Evolutionary conservation across 83 land plant species (phyloP).

Genomic region (Larix sibirica): DNA sequence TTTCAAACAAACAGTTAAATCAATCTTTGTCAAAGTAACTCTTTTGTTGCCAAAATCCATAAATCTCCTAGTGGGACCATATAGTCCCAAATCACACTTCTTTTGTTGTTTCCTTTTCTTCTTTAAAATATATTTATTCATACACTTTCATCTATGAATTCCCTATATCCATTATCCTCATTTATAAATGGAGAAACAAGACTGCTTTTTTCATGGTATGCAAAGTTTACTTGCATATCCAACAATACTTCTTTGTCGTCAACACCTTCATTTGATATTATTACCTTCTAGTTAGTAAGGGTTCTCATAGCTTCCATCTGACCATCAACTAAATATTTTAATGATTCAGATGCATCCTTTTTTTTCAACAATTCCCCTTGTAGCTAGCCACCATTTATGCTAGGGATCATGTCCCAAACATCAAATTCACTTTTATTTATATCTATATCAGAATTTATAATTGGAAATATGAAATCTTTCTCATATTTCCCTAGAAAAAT

Average conservation of each 20-base stretch:
- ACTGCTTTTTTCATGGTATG: neutral
- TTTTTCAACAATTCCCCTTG: neutral
- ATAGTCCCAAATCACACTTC: conserved; percentile 27
- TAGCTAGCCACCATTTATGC: neutral
- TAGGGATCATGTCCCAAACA: no score
- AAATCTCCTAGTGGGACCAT: neutral
- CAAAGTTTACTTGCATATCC: neutral
- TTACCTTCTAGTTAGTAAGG: neutral
- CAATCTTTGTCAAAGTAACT: neutral
- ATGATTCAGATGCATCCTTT: neutral
- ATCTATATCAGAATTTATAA: neutral
- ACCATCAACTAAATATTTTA: neutral
- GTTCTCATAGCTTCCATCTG: neutral
- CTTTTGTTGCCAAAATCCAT: neutral
- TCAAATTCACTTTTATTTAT: neutral
- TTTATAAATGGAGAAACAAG: neutral
- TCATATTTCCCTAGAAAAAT: neutral
- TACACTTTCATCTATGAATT: neutral
- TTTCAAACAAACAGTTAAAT: neutral
- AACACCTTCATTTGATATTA: neutral
- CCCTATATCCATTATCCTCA: neutral
- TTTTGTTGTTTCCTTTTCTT: conserved; percentile 50
- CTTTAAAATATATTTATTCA: conserved; percentile 20
- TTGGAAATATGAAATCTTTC: neutral
- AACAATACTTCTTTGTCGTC: neutral